Base-by-base conservation (phyloP, 768 basidiomycete genomes). In the Candolleomyces eurysporus region DNA sequence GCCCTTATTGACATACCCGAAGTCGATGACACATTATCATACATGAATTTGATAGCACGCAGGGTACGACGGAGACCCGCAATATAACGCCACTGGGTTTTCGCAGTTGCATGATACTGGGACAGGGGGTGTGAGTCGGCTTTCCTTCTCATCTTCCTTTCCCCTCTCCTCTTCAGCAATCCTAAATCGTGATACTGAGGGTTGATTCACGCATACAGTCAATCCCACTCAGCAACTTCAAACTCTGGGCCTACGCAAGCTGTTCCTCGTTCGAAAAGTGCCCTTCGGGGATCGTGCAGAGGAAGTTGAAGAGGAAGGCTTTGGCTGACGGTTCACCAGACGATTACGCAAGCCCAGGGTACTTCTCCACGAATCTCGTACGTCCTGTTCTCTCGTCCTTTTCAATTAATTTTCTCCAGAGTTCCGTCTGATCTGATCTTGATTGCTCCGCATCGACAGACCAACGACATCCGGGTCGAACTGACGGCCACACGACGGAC, bases 21-120 rank as follows among this genome's bases (percentile, higher is more conserved):
- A n/a, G n/a, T n/a, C n/a, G n/a, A n/a, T n/a, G n/a, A n/a, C n/a
- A n/a, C n/a, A n/a, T n/a, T n/a, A n/a, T n/a, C n/a, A 19, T n/a
- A 9, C 43, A 8, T 22, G 56, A 14, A 59, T 16, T 61, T 36
- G 36, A 11, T 22, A 83, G 80, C 80, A 81, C 62, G 80, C 79
- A 2, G 81, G 79, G n/a, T 82, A 82, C 58, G 79, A 82, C 59
- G 76, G 68, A 2, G 73, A 79, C 60, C 75, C 79, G 11, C 65
- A 67, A 36, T 80, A 67, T 66, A 76, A 79, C 26, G 79, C 75
- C 0, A 85, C 79, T 2, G 87, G 87, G 0, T 88, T 87, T 67
- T 87, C 86, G 13, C 85, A 86, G 63, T 62, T 88, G 55, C 87
- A 88, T 62, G 84, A 88, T 61, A 79, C 79, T 58, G 87, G 87